Conservation (phyloP, 768 basidiomycete species). For the Cytidiella melzeri region DNA sequence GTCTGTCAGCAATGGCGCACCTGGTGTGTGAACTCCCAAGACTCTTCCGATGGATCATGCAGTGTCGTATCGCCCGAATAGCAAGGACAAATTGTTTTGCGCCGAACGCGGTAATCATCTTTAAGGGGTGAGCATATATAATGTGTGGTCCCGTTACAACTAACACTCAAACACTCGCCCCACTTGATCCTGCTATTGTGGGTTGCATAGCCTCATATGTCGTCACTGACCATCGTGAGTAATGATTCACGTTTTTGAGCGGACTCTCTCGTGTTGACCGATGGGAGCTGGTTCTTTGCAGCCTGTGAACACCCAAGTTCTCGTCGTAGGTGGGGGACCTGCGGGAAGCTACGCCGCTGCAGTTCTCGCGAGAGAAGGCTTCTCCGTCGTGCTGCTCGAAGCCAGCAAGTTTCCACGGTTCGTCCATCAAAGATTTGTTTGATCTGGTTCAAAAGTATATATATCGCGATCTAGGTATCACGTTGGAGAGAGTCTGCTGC, state of each 20-base stretch:
- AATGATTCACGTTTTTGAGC: too few species aligned
- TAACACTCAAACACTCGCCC: background rate
- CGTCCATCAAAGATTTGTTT: background rate
- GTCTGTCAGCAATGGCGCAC: background rate
- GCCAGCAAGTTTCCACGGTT: conserved; percentile 47
- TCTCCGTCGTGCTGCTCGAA: conserved; percentile 52
- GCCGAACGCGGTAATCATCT: too few species aligned
- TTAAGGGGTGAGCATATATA: too few species aligned
- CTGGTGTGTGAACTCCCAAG: background rate
- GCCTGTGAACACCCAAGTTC: conserved; percentile 19
- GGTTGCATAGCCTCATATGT: background rate
- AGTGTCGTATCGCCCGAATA: background rate
- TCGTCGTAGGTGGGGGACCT: conserved; percentile 56
- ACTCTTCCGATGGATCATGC: background rate
- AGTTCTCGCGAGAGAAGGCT: conserved; percentile 47
- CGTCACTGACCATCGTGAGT: background rate
- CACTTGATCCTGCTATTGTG: background rate
- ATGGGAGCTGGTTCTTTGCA: too few species aligned
- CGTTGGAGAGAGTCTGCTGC: conserved; percentile 42
- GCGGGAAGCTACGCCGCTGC: conserved; percentile 50
- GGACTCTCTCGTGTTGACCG: too few species aligned
- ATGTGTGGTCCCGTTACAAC: too few species aligned
- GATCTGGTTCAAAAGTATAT: too few species aligned
- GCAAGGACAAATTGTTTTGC: background rate
- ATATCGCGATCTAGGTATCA: conserved; percentile 27